Base-by-base conservation (phyloP, 2,329 filamentous ascomycete species). In the Microsporum canis region DNA sequence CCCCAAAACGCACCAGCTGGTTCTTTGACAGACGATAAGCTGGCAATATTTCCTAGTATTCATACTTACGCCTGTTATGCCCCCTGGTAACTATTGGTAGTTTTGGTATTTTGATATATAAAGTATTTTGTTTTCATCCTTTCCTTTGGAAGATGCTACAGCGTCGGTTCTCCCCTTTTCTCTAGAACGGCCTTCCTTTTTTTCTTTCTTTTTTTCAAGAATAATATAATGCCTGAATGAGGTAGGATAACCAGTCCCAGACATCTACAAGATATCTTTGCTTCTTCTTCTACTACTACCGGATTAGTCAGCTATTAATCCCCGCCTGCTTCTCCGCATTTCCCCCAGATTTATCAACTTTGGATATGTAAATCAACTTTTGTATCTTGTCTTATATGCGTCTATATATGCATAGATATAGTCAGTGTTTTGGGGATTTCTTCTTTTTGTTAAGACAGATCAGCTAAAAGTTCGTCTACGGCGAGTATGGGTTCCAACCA, bases 1-100 rank as follows among this genome's bases (percentile, higher is more conserved):
- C 80, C 81, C 79, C 79, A 1, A 91, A 86, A 63, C 84, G 80
- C 58, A 89, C 80, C 61, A 79, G 76, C 69, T 79, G 77, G 77
- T 79, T 79, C 68, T 78, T 78, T 67, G 73, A 78, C 67, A 71
- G 72, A 66, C 72, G 74, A 71, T 76, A 55, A 55, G 33, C 31
- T 34, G 51, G 31, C 5, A 6, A 36, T 67, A 73, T 36, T 59
- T 38, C 23, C 3, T 10, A 27, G n/a, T 39, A 33, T 45, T 17
- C 34, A 6, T n/a, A 5, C 39, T 36, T 36, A 49, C 29, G 39
- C 51, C 31, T 36, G 31, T 34, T 55, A 55, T 55, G 51, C 31
- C 31, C 49, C 39, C 39, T 43, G 39, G 39, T 43, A n/a, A 43
- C 6, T 43, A n/a, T 43, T 43, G 39, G n/a, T 43, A 43, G 39